phyloP scores from a whole-genome alignment of 495 filamentous ascomycete genomes.

The Usnea hakonensis region DNA sequence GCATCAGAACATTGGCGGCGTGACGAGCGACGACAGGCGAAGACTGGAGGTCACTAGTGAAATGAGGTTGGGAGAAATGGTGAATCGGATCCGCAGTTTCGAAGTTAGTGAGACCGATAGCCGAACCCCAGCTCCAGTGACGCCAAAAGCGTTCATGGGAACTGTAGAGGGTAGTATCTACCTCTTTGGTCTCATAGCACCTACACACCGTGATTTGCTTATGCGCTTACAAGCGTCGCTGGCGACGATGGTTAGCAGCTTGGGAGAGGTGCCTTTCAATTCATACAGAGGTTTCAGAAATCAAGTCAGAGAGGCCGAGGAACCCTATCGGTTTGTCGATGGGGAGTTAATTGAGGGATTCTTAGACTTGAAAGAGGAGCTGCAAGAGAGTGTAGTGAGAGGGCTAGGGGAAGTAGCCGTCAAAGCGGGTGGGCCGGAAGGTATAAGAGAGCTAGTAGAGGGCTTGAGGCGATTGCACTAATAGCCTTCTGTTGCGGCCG shows the following conservation, averaged over 20 bases:
- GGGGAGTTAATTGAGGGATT: slow-evolving; percentile 87
- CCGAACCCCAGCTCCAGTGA: slow-evolving; percentile 50
- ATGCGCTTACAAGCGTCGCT: slow-evolving; percentile 73
- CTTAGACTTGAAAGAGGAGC: slow-evolving; percentile 53
- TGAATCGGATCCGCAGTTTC: slow-evolving; percentile 69
- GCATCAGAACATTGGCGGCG: slow-evolving; percentile 58
- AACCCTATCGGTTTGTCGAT: slow-evolving; percentile 83
- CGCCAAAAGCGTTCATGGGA: slow-evolving; percentile 78
- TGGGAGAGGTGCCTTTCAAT: slow-evolving; percentile 66
- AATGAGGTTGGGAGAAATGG: slow-evolving; percentile 81
- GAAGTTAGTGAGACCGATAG: slow-evolving; percentile 45
- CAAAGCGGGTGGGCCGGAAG: slow-evolving; percentile 64
- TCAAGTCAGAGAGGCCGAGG: slow-evolving; percentile 57
- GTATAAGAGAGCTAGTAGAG: slow-evolving; percentile 52
- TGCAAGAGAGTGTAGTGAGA: slow-evolving; percentile 56
- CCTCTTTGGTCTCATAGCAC: slow-evolving; percentile 70
- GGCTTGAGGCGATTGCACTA: slow-evolving; percentile 17
- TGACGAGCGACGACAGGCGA: slow-evolving; percentile 63
- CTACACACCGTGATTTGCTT: slow-evolving; percentile 64
- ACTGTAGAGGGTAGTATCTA: slow-evolving; percentile 93
- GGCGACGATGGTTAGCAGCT: slow-evolving; percentile 53
- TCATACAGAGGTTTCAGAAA: slow-evolving; percentile 73
- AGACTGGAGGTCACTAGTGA: slow-evolving; percentile 70
- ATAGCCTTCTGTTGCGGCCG: not conserved
- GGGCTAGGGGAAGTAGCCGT: slow-evolving; percentile 55